Percentiles rank a stretch among this genome's conserved stretches.
phyloP scores from a whole-genome alignment of 305 asterid species.

The Solanum chacoense region DNA sequence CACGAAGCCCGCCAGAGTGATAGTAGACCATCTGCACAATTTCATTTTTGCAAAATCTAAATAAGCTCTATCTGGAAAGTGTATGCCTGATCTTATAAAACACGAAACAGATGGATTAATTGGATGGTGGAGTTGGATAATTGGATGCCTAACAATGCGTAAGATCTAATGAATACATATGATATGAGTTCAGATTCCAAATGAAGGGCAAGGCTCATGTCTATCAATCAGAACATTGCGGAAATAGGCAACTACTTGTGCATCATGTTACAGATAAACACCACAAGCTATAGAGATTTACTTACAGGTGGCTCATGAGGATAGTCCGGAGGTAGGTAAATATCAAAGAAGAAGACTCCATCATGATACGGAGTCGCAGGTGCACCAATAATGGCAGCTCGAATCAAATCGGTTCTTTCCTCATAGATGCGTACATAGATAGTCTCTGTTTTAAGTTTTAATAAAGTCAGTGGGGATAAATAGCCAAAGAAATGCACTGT shows the following conservation, averaged over 20 bases:
- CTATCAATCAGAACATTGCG: background rate
- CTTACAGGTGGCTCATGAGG: slow-evolving; percentile 93
- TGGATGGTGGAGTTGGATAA: background rate
- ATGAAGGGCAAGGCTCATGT: background rate
- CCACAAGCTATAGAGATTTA: background rate
- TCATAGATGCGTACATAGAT: slow-evolving; percentile 72
- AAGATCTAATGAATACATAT: background rate
- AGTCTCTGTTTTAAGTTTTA: slow-evolving; percentile 34
- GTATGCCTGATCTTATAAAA: background rate
- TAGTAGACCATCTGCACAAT: slow-evolving; percentile 76
- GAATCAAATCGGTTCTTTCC: slow-evolving; percentile 69
- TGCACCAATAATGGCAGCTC: slow-evolving; percentile 68
- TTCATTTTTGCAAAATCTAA: background rate
- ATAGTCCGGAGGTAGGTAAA: slow-evolving; percentile 68
- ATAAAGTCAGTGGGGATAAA: background rate
- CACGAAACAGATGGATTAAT: background rate
- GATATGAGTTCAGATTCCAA: background rate
- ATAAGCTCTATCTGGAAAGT: background rate
- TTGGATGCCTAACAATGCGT: background rate
- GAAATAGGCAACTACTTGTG: background rate
- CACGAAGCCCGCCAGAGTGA: slow-evolving; percentile 85
- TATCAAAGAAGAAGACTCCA: slow-evolving; percentile 76
- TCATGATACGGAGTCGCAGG: slow-evolving; percentile 93
- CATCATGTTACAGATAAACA: background rate
- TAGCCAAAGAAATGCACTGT: background rate